These are phyloP conservation scores for Arthromyces matolae DNA, from an alignment of 768 basidiomycete species.

Conservation along the genomic window DNA sequence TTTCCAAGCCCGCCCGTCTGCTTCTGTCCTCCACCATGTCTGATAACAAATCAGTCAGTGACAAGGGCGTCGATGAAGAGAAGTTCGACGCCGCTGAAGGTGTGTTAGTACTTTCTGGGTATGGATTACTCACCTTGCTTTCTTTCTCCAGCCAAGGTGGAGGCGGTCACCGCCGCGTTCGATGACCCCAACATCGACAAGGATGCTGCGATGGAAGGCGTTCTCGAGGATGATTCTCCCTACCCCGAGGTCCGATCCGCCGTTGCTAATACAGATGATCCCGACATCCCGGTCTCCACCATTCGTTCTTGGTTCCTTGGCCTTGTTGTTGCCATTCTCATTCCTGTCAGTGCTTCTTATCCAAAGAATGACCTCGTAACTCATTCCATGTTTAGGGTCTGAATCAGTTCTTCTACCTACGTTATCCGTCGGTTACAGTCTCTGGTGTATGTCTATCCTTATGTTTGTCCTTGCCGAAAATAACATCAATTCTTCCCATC, in stretches of 20 bases:
- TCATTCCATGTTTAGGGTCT: conserved; percentile 34
- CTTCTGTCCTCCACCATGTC: conserved; percentile 30
- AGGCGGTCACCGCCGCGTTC: conserved; percentile 36
- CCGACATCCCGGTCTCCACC: conserved; percentile 55
- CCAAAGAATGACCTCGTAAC: not conserved
- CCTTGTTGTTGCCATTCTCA: conserved; percentile 60
- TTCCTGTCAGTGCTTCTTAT: conserved; percentile 35
- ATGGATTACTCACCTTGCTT: not conserved
- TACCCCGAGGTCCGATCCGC: conserved; percentile 72
- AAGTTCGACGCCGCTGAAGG: conserved; percentile 9
- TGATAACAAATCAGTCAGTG: conserved; percentile 30
- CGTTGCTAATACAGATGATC: conserved; percentile 70
- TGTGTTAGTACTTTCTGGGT: not conserved
- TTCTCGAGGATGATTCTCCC: conserved; percentile 61
- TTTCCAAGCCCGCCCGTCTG: conserved; percentile 23
- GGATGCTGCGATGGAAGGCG: conserved; percentile 38
- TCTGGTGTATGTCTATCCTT: conserved; percentile 32
- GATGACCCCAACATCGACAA: conserved; percentile 56
- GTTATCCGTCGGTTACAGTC: conserved; percentile 65
- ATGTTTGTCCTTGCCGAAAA: not conserved
- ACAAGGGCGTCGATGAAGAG: conserved; percentile 23
- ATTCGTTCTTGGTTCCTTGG: conserved; percentile 74
- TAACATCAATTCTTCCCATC: not conserved
- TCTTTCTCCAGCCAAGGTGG: conserved; percentile 20
- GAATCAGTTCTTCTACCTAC: conserved; percentile 79